phyloP scores from a whole-genome alignment of 768 basidiomycete genomes.

The Leucocoprinus birnbaumii region DNA sequence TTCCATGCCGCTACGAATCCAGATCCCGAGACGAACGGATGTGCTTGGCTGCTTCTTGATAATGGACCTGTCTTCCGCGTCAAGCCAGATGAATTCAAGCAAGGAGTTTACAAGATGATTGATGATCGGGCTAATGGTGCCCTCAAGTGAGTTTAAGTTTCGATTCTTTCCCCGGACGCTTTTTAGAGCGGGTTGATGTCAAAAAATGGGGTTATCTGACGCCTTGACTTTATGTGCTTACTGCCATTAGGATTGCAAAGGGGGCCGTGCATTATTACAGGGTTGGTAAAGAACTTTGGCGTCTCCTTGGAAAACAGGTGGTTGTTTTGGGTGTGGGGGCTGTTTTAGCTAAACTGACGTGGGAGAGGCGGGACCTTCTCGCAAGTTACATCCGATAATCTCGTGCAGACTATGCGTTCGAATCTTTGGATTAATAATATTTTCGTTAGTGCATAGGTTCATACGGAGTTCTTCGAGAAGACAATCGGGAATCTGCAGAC shows the following conservation, averaged over 20 bases:
- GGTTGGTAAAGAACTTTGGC: slow-evolving; percentile 25
- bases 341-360: slow-evolving; percentile 23
- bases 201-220: not conserved
- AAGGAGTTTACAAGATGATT: slow-evolving; percentile 52
- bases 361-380: slow-evolving; percentile 24
- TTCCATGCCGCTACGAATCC: slow-evolving; percentile 48
- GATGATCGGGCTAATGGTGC: slow-evolving; percentile 34
- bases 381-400: slow-evolving; percentile 13
- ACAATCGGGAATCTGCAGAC: not conserved
- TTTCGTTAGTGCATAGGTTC: slow-evolving; percentile 6
- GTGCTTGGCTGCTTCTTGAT: slow-evolving; percentile 45
- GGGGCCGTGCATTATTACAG: slow-evolving; percentile 25
- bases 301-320: slow-evolving; percentile 25
- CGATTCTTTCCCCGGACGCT: not conserved
- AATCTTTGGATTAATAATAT: not conserved
- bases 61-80: slow-evolving; percentile 48
- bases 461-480: not conserved
- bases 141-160: slow-evolving; percentile 6
- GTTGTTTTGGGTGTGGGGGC: slow-evolving; percentile 19
- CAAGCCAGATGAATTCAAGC: slow-evolving; percentile 42
- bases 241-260: slow-evolving; percentile 18
- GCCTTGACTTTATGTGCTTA: not conserved
- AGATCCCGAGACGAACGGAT: slow-evolving; percentile 40
- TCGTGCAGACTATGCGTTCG: not conserved
- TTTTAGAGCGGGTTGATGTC: not conserved